Evolutionary conservation across 2,329 filamentous ascomycete genomes (phyloP), one percentile per base, ranked within the genome.

Genomic region (Tympanopsis confertula): DNA sequence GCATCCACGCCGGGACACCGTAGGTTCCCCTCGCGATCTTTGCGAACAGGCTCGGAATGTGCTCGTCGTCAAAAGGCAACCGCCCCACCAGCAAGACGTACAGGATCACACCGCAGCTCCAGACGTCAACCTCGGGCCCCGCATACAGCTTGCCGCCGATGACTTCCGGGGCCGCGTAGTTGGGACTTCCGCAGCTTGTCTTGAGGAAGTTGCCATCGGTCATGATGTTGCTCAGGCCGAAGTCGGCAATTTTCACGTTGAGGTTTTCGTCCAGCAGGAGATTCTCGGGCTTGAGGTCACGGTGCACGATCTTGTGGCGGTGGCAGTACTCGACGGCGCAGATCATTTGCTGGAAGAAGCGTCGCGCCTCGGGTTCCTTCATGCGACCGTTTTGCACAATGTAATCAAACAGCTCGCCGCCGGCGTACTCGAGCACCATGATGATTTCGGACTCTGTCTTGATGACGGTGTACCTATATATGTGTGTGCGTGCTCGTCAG

Each of bases 291-390:
- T n/a, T n/a, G n/a, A n/a, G n/a, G n/a, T n/a, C n/a, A n/a, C n/a
- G n/a, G n/a, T n/a, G n/a, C n/a, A n/a, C n/a, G n/a, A n/a, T 96
- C 66, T 96, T 96, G 68, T 98, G 91, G 44, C 91, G 77, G 62
- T 98, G 91, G 55, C 91, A 98, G 64, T 98, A 98, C 58, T 98
- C 91, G 49, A 98, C 91, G 32, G 91, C 91, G 58, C 91, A 95
- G 38, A 98, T 84, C 63, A 98, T 98, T 61, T 98, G 91, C 61
- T 98, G 91, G 61, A 98, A 98, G 68, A 98, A 95, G 48, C 89
- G 86, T 40, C 91, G 80, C n/a, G 91, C 91, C 56, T 93, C 85
- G 42, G 80, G 73, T 59, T 98, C 91, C 48, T 82, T 78, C 72
- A 96, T 86, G 54, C 85, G 81, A 39, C 91, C 91, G 55, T 95